Base-by-base conservation (phyloP, 352 stramenopile species). In the Phytophthora sp. region DNA sequence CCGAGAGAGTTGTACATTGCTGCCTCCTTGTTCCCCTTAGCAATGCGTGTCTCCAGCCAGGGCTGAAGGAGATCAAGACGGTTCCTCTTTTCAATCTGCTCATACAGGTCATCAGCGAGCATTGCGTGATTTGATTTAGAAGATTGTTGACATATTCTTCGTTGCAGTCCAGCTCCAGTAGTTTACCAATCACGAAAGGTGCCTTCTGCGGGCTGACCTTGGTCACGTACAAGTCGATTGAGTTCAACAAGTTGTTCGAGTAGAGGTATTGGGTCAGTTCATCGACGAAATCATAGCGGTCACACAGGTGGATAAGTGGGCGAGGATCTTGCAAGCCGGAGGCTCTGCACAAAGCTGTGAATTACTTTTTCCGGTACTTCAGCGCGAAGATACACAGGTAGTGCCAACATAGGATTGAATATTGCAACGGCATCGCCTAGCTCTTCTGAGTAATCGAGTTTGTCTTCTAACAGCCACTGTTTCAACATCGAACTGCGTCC, bases 381-480 rank as follows among this genome's bases (percentile, higher is more conserved):
- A 13, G 86, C 88, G 44, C 96, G 87, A 54, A 99, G 80, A 79
- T 99, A 99, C 2, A 99, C 94, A 38, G 88, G 97, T 31, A 99
- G 83, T 1, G 97, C 97, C 90, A 99, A 98, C 21, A 94, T 98
- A 4, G 91, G 91, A 76, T 99, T 97, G 38, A 88, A 84, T 45
- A 88, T 79, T 37, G 86, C 88, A 27, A 99, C 96, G 53, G 99
- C 78, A 73, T 99, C 97, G 69, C 97, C 97, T 17, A 99, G 87
- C 70, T 96, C 90, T 69, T 99, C 97, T 1, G 93, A 98, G 72
- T 92, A 98, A 58, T 98, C 88, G 30, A 99, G 79, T 80, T 99
- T 99, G 78, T 99, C 96, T 72, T 99, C 98, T 21, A 96, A 96
- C n/a, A 99, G 84, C 97, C 97, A 99, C 77, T 99, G 99, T 77